Base-by-base conservation (phyloP, 768 basidiomycete genomes). In the Lyophyllum semitale region DNA sequence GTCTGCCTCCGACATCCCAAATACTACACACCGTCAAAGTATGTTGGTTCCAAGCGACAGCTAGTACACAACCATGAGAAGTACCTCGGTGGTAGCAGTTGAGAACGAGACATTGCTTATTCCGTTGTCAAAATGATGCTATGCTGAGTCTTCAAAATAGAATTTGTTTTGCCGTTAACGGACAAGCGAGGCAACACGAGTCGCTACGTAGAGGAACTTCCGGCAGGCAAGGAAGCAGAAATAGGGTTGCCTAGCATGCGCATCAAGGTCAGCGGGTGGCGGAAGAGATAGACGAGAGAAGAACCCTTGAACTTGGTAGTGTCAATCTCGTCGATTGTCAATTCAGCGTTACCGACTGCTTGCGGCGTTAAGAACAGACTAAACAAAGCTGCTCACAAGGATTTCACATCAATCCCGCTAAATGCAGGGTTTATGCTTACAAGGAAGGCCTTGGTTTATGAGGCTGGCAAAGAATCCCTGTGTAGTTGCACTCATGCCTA, bases 21-120 rank as follows among this genome's bases (percentile, higher is more conserved):
- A 83, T 77, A 53, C 76, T 81, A 62, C 83, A 84, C n/a, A n/a
- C n/a, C n/a, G n/a, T n/a, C n/a, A n/a, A n/a, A n/a, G n/a, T n/a
- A n/a, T n/a, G 58, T 40, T 45, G 30, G 29, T 26, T 42, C 51
- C 63, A 23, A 50, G 59, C 46, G 25, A 54, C 33, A 46, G n/a
- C n/a, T n/a, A n/a, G 35, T 29, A 37, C 41, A 20, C 42, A 29
- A 48, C 25, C 22, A 40, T 13, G 9, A 47, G 26, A 22, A 38
- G 62, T 58, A 77, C 82, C 66, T 80, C 75, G 8, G 83, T 71
- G 18, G 79, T 82, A 37, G 66, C 63, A 20, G 79, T 77, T 40
- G 77, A 71, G 53, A 84, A 80, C 20, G 83, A 64, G 37, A 84
- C 65, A 63, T 84, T 84, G 61, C 80, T 81, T 22, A 82, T 84